Evolutionary conservation across 148 eudicot species (phyloP).

Genomic region (Vaccinium macrocarpon): DNA sequence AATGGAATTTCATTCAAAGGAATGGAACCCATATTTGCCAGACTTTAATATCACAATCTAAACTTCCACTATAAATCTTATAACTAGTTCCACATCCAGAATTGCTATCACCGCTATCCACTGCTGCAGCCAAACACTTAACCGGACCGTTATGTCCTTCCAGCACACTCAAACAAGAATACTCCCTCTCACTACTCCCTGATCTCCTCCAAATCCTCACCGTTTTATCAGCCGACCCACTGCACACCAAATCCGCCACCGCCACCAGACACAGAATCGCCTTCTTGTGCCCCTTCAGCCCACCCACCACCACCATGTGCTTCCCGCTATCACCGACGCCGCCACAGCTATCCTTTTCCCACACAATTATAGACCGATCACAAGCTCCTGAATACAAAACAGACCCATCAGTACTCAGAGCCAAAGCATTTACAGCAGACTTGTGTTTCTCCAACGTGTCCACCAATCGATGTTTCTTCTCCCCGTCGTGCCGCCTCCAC

Average conservation of each 20-base stretch:
- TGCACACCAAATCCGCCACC: constrained; percentile 56
- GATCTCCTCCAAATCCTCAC: constrained; percentile 78
- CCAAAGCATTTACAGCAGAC: constrained; percentile 78
- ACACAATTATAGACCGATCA: constrained; percentile 72
- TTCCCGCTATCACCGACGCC: constrained; percentile 9
- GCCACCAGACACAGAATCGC: constrained; percentile 68
- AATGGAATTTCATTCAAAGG: constrained; percentile 2
- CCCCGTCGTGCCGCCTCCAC: constrained; percentile 41
- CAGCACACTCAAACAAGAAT: constrained; percentile 64
- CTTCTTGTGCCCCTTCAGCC: constrained; percentile 72
- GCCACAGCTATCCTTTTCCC: constrained; percentile 45
- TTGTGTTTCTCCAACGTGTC: constrained; percentile 57
- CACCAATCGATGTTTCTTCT: constrained; percentile 38
- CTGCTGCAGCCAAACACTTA: constrained; percentile 33
- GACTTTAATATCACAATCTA: constrained; percentile 68
- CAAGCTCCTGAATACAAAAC: constrained; percentile 81
- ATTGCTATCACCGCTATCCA: constrained; percentile 23
- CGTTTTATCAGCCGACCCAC: constrained; percentile 86
- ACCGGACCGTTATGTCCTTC: constrained; percentile 71
- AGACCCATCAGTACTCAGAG: constrained; percentile 50
- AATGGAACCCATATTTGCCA: constrained; percentile 59
- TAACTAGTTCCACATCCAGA: constrained; percentile 34
- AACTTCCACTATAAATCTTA: constrained; percentile 67
- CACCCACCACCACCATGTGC: constrained; percentile 56
- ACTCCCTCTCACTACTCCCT: constrained; percentile 36